Evolutionary conservation across 176 grass and related monocot genomes (phyloP).

Genomic region (Tillandsia leiboldiana): DNA sequence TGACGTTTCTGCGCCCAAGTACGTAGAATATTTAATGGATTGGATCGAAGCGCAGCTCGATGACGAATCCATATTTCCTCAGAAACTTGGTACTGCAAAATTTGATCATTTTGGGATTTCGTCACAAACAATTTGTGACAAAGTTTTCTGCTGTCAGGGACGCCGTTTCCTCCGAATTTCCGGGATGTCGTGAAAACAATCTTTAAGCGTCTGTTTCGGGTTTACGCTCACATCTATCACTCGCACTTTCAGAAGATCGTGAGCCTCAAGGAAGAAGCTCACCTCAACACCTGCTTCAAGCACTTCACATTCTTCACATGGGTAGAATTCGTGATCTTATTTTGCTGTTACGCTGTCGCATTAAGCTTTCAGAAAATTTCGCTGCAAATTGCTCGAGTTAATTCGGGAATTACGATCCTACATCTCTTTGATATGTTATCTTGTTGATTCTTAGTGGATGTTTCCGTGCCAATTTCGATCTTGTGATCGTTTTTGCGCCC

Average conservation of each 20-base stretch:
- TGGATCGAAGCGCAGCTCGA: slow-evolving; percentile 88
- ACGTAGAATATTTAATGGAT: slow-evolving; percentile 91
- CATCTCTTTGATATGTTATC: too few species aligned
- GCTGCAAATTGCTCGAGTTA: too few species aligned
- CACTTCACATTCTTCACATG: slow-evolving; percentile 79
- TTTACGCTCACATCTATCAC: slow-evolving; percentile 90
- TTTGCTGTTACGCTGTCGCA: not conserved
- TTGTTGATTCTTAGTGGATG: too few species aligned
- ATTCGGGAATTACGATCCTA: too few species aligned
- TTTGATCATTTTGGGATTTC: not conserved
- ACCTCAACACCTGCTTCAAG: slow-evolving; percentile 99
- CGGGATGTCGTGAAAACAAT: slow-evolving; percentile 65
- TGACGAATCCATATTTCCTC: slow-evolving; percentile 86
- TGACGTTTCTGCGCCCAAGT: slow-evolving; percentile 74
- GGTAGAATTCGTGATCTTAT: slow-evolving; percentile 30
- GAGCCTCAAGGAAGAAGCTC: slow-evolving; percentile 83
- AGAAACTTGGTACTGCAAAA: slow-evolving; percentile 55
- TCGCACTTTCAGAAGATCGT: slow-evolving; percentile 78
- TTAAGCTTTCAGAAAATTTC: not conserved
- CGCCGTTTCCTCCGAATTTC: slow-evolving; percentile 86
- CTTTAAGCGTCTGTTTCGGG: slow-evolving; percentile 93
- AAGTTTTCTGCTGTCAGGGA: slow-evolving; percentile 29
- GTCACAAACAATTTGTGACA: not conserved
- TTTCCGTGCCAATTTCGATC: too few species aligned
- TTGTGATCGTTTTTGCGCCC: too few species aligned